These are phyloP conservation scores for Penicillium sp. DNA, from an alignment of 2,329 filamentous ascomycete genomes.

Conservation along the genomic window DNA sequence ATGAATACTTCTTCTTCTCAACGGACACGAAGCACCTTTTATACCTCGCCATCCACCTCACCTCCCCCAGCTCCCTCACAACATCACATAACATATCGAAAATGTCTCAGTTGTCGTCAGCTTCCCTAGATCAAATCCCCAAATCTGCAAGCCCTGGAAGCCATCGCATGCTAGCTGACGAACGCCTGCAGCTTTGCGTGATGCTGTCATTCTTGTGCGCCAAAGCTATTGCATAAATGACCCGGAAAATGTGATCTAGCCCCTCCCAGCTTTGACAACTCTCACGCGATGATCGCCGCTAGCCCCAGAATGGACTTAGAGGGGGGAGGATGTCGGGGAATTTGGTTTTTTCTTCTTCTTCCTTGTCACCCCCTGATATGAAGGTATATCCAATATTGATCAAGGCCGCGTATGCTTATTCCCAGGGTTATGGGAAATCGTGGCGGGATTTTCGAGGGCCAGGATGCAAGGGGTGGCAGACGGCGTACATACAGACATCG, in stretches of 20 bases:
- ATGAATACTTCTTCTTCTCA: neutral
- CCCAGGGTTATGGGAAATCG: neutral
- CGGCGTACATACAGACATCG: neutral
- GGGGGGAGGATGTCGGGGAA: neutral
- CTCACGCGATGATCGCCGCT: neutral
- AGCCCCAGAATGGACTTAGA: neutral
- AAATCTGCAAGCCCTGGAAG: neutral
- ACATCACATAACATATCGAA: neutral
- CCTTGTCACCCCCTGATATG: neutral
- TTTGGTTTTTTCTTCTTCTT: neutral
- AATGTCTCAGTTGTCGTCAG: slow-evolving; percentile 3
- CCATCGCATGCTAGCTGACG: neutral
- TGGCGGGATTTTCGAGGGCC: neutral
- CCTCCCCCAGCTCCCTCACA: neutral
- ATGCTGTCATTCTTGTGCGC: neutral
- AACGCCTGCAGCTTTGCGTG: neutral
- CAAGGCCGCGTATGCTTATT: neutral
- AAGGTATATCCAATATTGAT: neutral
- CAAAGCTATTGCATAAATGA: neutral
- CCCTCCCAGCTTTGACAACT: neutral
- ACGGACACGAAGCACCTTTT: neutral
- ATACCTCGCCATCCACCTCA: neutral
- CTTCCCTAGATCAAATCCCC: neutral
- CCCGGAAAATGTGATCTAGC: neutral
- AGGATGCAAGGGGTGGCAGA: slow-evolving; percentile 1